Evolutionary conservation across 2,329 filamentous ascomycete genomes (phyloP).

Genomic region (Chaetomiaceae sp.): DNA sequence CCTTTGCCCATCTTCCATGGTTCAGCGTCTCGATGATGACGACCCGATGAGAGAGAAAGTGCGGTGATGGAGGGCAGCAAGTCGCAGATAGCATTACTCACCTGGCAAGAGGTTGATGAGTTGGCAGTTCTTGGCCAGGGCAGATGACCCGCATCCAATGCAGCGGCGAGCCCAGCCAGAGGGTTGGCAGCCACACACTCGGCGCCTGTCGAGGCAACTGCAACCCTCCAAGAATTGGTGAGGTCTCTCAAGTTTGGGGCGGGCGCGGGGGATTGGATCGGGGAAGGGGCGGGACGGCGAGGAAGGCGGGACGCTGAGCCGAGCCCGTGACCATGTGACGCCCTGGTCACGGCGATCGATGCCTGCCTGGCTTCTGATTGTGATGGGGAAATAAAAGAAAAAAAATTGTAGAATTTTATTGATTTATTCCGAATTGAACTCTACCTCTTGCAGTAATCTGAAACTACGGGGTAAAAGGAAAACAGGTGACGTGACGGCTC

Average conservation of each 20-base stretch:
- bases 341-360: not conserved
- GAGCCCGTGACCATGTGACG: conserved; percentile 4
- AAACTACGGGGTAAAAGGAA: no score
- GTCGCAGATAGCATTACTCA: conserved; percentile 22
- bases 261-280: conserved; percentile 2
- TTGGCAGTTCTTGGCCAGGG: conserved; percentile 23
- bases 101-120: conserved; percentile 25
- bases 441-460: no score
- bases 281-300: conserved; percentile 20
- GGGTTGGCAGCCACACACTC: conserved; percentile 17
- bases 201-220: conserved; percentile 1
- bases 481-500: no score
- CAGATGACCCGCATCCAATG: conserved; percentile 25
- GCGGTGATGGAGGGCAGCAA: not conserved
- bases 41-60: conserved; percentile 12
- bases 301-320: conserved; percentile 13
- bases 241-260: not conserved
- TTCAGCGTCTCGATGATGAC: not conserved
- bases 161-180: conserved; percentile 17
- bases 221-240: not conserved
- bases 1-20: not conserved
- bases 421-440: no score
- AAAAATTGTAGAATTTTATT: not conserved
- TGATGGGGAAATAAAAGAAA: not conserved
- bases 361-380: not conserved